Conservation (phyloP, 2,329 filamentous ascomycete species). For the Pseudocercospora vitis region DNA sequence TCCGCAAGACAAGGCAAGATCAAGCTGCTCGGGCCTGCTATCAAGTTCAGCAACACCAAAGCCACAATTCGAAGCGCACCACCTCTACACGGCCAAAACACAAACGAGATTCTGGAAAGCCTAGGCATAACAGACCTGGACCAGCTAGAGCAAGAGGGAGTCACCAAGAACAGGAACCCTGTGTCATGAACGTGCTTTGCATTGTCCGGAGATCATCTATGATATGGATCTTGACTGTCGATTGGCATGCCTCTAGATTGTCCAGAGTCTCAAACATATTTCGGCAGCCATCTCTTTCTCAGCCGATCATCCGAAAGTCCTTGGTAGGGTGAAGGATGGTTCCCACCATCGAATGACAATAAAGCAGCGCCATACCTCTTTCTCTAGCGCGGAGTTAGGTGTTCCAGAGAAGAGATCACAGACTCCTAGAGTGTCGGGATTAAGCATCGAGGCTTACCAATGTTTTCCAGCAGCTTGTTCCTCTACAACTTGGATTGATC, state of each 20-base stretch:
- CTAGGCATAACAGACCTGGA: conserved; percentile 24
- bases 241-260: not conserved
- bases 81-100: conserved; percentile 33
- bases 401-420: too few species aligned
- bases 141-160: conserved; percentile 19
- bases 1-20: conserved; percentile 23
- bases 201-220: not conserved
- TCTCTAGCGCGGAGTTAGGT: too few species aligned
- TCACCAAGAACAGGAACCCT: conserved; percentile 23
- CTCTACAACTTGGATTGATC: conserved; percentile 15
- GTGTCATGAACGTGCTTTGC: not conserved
- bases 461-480: too few species aligned
- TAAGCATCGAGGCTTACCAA: too few species aligned
- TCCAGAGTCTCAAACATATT: not conserved
- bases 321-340: too few species aligned
- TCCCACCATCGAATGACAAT: too few species aligned
- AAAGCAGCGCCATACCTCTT: conserved; percentile 67
- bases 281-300: not conserved
- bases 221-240: not conserved
- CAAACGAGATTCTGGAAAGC: conserved; percentile 27
- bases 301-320: not conserved
- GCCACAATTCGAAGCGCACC: conserved; percentile 28
- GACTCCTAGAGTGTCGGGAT: too few species aligned
- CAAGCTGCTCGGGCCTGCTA: conserved; percentile 24
- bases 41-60: conserved; percentile 34